phyloP scores from a whole-genome alignment of 768 basidiomycete species.

The Phylloporus scabripes region DNA sequence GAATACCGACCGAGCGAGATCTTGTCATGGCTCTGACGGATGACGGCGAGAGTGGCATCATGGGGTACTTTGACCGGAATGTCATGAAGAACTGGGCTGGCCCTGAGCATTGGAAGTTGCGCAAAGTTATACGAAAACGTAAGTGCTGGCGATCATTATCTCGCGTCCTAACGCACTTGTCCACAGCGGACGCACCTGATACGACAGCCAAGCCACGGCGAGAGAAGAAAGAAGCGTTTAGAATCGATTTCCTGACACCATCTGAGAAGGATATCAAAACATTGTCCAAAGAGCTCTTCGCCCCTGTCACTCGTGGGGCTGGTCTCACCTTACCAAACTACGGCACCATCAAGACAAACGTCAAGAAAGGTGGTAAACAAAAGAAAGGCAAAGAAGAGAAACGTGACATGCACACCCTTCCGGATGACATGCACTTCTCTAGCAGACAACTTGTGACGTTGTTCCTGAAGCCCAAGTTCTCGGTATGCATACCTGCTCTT shows the following conservation, averaged over 20 bases:
- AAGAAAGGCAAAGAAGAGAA: slow-evolving; percentile 54
- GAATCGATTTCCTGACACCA: slow-evolving; percentile 71
- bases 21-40: slow-evolving; percentile 83
- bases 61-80: slow-evolving; percentile 88
- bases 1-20: slow-evolving; percentile 69
- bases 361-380: slow-evolving; percentile 36
- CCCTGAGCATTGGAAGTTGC: slow-evolving; percentile 96
- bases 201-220: slow-evolving; percentile 48
- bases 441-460: slow-evolving; percentile 84
- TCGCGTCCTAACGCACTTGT: slow-evolving; percentile 1
- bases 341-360: slow-evolving; percentile 23
- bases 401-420: slow-evolving; percentile 71
- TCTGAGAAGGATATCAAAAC: slow-evolving; percentile 56
- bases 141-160: slow-evolving; percentile 22
- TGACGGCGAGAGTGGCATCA: slow-evolving; percentile 50
- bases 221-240: slow-evolving; percentile 77
- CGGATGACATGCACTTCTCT: slow-evolving; percentile 98
- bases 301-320: slow-evolving; percentile 63
- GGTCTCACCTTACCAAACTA: slow-evolving; percentile 65
- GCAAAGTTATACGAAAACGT: slow-evolving; percentile 78
- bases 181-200: slow-evolving; percentile 46
- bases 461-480: slow-evolving; percentile 95
- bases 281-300: slow-evolving; percentile 68
- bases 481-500: slow-evolving; percentile 45
- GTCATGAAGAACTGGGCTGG: slow-evolving; percentile 97